Percentiles rank a stretch among this genome's conserved stretches.
These are phyloP conservation scores for Paraurostyla sp. DNA, from an alignment of 73 alveolate genomes.

Conservation along the genomic window DNA sequence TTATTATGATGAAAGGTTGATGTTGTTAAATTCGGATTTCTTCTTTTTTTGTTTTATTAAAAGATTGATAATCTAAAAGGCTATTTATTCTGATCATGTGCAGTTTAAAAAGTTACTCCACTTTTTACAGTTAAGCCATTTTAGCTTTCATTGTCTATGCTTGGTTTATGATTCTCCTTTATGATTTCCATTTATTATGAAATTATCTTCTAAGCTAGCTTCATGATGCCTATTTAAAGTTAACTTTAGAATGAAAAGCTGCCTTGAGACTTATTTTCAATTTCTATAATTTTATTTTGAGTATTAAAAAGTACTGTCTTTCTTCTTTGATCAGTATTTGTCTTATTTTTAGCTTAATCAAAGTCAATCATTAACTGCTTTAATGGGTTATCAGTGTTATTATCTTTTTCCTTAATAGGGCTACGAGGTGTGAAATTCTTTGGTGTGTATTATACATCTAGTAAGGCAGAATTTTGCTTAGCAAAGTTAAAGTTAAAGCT, in stretches of 20 bases:
- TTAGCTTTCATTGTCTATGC: neutral
- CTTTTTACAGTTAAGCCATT: neutral
- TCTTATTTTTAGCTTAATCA: neutral
- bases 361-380: neutral
- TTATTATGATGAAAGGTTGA: conserved; percentile 60
- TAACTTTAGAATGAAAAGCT: neutral
- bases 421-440: no score
- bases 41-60: neutral
- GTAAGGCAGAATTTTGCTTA: no score
- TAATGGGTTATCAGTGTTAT: neutral
- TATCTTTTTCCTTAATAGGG: neutral
- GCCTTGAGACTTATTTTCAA: neutral
- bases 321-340: neutral
- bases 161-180: neutral
- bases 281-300: neutral
- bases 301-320: neutral
- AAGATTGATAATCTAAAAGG: neutral
- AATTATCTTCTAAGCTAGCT: conserved; percentile 1
- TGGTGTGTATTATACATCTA: no score
- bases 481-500: no score
- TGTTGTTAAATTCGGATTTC: conserved; percentile 21
- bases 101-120: neutral
- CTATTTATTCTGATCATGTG: no score
- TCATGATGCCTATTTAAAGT: neutral
- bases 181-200: neutral